phyloP scores from a whole-genome alignment of 208 protist species.

The Leishmania amazonensis region DNA sequence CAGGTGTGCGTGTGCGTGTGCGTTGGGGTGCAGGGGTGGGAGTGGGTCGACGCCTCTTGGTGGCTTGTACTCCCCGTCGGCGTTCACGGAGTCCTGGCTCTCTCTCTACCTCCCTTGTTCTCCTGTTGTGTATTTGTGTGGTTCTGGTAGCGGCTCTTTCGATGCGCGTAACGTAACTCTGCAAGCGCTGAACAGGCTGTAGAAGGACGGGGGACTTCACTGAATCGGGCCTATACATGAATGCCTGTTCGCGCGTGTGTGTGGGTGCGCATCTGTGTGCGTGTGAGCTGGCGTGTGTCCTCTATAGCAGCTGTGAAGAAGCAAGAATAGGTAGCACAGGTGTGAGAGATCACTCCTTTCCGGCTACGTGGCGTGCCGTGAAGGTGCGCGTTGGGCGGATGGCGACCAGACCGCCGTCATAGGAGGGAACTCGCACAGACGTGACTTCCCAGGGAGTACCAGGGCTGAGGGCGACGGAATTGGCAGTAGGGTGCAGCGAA shows the following conservation, averaged over 20 bases:
- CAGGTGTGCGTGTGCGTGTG: neutral
- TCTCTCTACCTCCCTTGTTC: neutral
- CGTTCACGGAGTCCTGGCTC: neutral
- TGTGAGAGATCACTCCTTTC: neutral
- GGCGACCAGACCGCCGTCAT: neutral
- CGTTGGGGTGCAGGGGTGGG: neutral
- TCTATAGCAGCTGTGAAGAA: neutral
- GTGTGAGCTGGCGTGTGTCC: neutral
- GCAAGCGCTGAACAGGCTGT: no score
- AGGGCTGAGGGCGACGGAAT: no score
- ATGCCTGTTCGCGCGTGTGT: neutral
- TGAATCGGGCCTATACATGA: neutral
- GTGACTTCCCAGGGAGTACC: neutral
- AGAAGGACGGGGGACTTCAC: neutral
- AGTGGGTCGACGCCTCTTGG: neutral
- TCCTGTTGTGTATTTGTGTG: neutral
- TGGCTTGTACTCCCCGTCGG: neutral
- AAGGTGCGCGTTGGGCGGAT: neutral
- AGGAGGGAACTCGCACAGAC: neutral
- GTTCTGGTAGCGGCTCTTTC: neutral
- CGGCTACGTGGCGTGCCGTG: neutral
- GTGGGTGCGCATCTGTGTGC: neutral
- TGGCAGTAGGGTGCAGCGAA: no score
- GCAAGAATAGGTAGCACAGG: neutral
- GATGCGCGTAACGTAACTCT: neutral